Base-by-base conservation (phyloP, 176 grass and related monocot genomes). In the Triticum urartu region DNA sequence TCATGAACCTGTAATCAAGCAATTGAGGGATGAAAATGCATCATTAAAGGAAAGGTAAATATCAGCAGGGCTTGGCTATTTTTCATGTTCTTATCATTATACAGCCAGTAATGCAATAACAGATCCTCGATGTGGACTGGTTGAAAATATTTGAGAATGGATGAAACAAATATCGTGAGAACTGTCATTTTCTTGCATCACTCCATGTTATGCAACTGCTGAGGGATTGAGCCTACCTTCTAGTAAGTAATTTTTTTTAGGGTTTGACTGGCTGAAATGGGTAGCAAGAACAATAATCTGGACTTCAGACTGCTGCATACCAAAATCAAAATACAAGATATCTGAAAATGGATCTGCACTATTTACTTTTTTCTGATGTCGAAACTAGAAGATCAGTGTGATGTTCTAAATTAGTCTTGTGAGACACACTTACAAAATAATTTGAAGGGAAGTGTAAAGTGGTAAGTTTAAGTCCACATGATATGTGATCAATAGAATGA, bases 41-140 rank as follows among this genome's bases (percentile, higher is more conserved):
- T 86, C 75, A 58, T 84, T 98, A 62, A 89, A 96, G 83, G 90
- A 94, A 87, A 96, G 92, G 96, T 95, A 91, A 81, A 61, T 88
- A 80, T 82, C 62, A 70, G 24, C 60, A 48, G 38, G 67, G 13
- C 76, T 54, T 5, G 28, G 4, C 83, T 73, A 78, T 26, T 54
- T 91, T 64, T 88, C 6, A 68, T 39, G 43, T 72, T 77, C 39
- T 72, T 77, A 50, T 48, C 15, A 12, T 47, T 68, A 7, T 28
- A 52, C 24, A 36, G 73, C 50, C 11, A 86, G 28, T 64, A 34
- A 32, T 67, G 48, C 11, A 86, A 40, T 64, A 62, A 18, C 12
- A 83, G 9, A 52, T 79, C 11, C 26, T 78, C 14, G 20, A 59
- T 77, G 18, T 42, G n/a, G 64, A 10, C 26, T 72, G 6, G n/a